Conservation (phyloP, 257 asterid genomes). For the Oldenlandia corymbosa region DNA sequence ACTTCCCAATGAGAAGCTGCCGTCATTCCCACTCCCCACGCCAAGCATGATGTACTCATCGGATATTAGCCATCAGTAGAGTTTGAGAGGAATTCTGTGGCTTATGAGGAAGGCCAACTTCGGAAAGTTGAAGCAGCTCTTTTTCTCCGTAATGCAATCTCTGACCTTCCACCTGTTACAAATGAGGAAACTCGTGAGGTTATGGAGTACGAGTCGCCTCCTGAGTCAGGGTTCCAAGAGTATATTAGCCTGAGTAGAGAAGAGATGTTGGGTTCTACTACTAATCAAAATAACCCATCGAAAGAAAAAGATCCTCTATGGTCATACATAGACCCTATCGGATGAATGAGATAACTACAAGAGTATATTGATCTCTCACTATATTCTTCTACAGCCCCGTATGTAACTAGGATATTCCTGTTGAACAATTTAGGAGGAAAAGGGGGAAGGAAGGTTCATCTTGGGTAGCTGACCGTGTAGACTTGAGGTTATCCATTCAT, state of each 20-base stretch:
- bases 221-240: conserved; percentile 62
- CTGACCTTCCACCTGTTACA: conserved; percentile 73
- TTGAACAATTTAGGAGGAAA: too few relatives aligned
- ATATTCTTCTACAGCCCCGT: too few relatives aligned
- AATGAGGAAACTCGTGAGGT: conserved; percentile 52
- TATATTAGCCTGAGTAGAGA: conserved; percentile 50
- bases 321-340: conserved; percentile 60
- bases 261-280: conserved; percentile 42
- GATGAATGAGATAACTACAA: conserved; percentile 45
- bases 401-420: too few relatives aligned
- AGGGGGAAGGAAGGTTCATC: too few relatives aligned
- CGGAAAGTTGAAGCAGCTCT: conserved; percentile 51
- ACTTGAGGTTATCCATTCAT: too few relatives aligned
- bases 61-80: conserved; percentile 73
- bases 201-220: conserved; percentile 55
- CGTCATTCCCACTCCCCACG: conserved; percentile 90
- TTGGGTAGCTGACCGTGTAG: too few relatives aligned
- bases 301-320: conserved; percentile 32
- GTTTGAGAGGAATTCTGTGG: conserved; percentile 80
- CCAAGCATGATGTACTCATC: conserved; percentile 77
- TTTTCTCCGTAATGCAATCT: conserved; percentile 65
- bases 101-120: conserved; percentile 72
- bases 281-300: conserved; percentile 19
- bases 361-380: too few relatives aligned
- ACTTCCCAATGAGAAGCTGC: too few relatives aligned